A percentile compares a stretch with the other conserved stretches of the same genome.
phyloP scores from a whole-genome alignment of 495 filamentous ascomycete genomes.

The Bombardia bombarda region DNA sequence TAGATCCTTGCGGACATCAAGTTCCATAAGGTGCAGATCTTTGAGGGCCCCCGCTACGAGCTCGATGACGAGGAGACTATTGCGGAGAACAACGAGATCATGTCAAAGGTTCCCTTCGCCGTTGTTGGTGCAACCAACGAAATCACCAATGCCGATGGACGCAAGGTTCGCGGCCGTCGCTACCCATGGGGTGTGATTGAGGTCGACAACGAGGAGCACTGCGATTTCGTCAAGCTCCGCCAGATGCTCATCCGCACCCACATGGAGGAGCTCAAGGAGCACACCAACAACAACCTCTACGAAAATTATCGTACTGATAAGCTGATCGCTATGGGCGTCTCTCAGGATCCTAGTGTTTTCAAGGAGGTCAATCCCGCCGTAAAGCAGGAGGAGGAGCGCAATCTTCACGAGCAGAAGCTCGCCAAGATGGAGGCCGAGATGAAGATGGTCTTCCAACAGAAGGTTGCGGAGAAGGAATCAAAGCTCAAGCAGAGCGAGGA shows the following conservation, averaged over 20 bases:
- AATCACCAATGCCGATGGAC: constrained; percentile 82
- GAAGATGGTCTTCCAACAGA: constrained; percentile 99
- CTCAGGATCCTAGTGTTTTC: constrained; percentile 97
- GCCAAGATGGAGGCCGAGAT: constrained; percentile 99
- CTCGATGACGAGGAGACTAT: constrained; percentile 99
- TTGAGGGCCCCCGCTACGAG: constrained; percentile 96
- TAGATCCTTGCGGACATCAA: constrained; percentile 97
- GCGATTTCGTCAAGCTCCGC: constrained; percentile 98
- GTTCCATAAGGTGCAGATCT: constrained; percentile 95
- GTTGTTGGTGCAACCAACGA: constrained; percentile 95
- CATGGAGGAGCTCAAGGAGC: constrained; percentile 99
- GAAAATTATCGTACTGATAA: constrained; percentile 99
- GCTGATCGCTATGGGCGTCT: constrained; percentile 95
- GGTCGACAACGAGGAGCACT: constrained; percentile 99
- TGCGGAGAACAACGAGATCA: constrained; percentile 98
- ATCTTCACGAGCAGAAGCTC: constrained; percentile 97
- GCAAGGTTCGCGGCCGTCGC: constrained; percentile 88
- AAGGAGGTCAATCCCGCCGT: constrained; percentile 99
- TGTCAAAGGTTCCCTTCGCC: constrained; percentile 99
- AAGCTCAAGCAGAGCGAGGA: constrained; percentile 99
- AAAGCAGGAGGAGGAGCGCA: constrained; percentile 98
- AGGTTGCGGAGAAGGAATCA: constrained; percentile 98
- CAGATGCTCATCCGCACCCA: constrained; percentile 99
- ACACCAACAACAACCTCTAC: constrained; percentile 97
- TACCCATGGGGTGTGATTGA: constrained; percentile 99